Conservation (phyloP, 495 filamentous ascomycete species). For the Penicillium bovifimosum region DNA sequence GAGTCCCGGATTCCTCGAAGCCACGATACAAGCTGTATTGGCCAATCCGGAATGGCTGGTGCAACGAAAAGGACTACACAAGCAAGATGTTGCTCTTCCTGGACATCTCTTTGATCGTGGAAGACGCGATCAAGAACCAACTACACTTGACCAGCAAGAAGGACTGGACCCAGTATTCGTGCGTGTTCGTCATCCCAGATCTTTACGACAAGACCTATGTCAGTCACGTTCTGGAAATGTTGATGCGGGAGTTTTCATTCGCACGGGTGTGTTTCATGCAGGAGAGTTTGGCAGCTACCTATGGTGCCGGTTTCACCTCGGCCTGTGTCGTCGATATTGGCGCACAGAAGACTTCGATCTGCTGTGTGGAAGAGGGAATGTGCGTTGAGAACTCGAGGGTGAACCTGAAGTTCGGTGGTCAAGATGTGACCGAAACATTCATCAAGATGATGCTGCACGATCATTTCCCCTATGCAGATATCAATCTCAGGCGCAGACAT, state of each 20-base stretch:
- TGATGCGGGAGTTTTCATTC: slow-evolving; percentile 85
- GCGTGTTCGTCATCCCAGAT: slow-evolving; percentile 92
- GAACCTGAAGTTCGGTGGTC: slow-evolving; percentile 90
- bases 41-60: slow-evolving; percentile 80
- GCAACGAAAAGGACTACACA: slow-evolving; percentile 84
- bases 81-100: slow-evolving; percentile 69
- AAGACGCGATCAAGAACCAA: slow-evolving; percentile 78
- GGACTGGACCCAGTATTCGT: slow-evolving; percentile 85
- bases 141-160: slow-evolving; percentile 69
- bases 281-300: slow-evolving; percentile 88
- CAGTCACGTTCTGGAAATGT: slow-evolving; percentile 70
- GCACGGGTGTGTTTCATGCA: slow-evolving; percentile 87
- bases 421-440: slow-evolving; percentile 89
- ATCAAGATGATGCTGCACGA: slow-evolving; percentile 96
- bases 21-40: slow-evolving; percentile 88
- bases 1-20: slow-evolving; percentile 83
- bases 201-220: slow-evolving; percentile 93
- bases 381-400: slow-evolving; percentile 86
- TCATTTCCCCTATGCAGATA: slow-evolving; percentile 88
- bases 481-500: slow-evolving; percentile 83
- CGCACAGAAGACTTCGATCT: slow-evolving; percentile 95
- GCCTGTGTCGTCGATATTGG: slow-evolving; percentile 95
- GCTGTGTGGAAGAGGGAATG: slow-evolving; percentile 96
- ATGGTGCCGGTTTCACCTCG: slow-evolving; percentile 89
- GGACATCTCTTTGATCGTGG: slow-evolving; percentile 80